Evolutionary conservation across 805 yeast genomes (phyloP).

Genomic region (Pichia cephalocereana): DNA sequence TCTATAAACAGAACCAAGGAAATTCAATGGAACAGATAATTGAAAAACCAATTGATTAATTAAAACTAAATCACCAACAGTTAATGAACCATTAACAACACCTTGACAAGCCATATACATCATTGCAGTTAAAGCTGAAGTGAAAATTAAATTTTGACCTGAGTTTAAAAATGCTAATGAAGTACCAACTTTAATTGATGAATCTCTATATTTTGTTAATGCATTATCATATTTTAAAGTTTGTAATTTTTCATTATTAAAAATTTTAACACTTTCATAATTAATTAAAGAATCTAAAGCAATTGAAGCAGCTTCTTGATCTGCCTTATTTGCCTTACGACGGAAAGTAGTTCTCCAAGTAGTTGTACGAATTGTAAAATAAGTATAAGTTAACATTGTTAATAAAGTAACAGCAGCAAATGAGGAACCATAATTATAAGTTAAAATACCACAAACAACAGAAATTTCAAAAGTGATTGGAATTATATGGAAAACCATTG

Average conservation of each 20-base stretch:
- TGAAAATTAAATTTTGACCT: constrained; percentile 74
- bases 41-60: constrained; percentile 96
- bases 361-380: constrained; percentile 85
- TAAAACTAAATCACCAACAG: constrained; percentile 91
- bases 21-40: constrained; percentile 87
- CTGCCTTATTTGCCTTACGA: constrained; percentile 84
- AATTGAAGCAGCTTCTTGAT: constrained; percentile 89
- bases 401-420: constrained; percentile 83
- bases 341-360: constrained; percentile 95
- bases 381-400: constrained; percentile 83
- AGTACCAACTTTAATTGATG: constrained; percentile 75
- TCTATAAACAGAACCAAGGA: constrained; percentile 90
- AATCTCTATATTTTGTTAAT: constrained; percentile 60
- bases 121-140: constrained; percentile 88
- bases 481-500: constrained; percentile 95
- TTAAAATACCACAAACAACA: constrained; percentile 86
- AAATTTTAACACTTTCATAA: constrained; percentile 89
- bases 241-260: constrained; percentile 81
- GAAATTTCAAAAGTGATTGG: constrained; percentile 90
- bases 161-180: constrained; percentile 70
- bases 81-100: constrained; percentile 68
- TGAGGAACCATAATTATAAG: constrained; percentile 81
- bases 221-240: constrained; percentile 73
- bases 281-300: constrained; percentile 91
- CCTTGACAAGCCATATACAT: constrained; percentile 98